Evolutionary conservation across 164 flowering plant species (phyloP).

Genomic region (Tinospora cordifolia): DNA sequence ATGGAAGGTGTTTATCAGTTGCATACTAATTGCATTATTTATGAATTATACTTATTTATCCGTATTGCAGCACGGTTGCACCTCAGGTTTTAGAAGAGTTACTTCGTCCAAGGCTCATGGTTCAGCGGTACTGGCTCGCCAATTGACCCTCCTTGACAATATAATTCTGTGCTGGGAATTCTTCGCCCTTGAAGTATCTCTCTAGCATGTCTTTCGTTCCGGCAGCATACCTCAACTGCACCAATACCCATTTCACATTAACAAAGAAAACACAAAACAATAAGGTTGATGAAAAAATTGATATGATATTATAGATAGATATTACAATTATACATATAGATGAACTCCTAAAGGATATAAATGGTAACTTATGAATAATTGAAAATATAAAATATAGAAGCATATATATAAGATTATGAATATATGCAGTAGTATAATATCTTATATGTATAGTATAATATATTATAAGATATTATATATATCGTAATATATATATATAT

Average conservation of each 20-base stretch:
- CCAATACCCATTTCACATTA: background rate
- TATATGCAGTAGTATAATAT: too few species aligned
- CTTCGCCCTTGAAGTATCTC: constrained; percentile 89
- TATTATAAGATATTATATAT: too few species aligned
- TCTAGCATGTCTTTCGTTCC: constrained; percentile 93
- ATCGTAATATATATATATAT: too few species aligned
- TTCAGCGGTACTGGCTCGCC: constrained; percentile 71
- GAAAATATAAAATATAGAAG: too few species aligned
- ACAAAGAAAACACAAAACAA: background rate
- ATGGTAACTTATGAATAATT: too few species aligned
- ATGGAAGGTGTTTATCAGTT: background rate
- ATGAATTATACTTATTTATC: background rate
- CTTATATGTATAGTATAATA: too few species aligned
- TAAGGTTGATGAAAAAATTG: too few species aligned
- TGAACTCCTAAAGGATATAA: too few species aligned
- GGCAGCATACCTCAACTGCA: constrained; percentile 90
- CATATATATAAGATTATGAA: too few species aligned
- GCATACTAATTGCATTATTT: background rate
- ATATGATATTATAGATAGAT: too few species aligned
- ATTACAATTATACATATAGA: too few species aligned
- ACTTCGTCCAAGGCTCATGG: background rate
- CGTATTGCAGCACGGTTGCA: background rate
- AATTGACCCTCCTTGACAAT: constrained; percentile 90
- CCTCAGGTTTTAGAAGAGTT: background rate
- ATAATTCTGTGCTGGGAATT: constrained; percentile 75